Evolutionary conservation across 257 asterid species (phyloP), one percentile per base, ranked within the genome.

Genomic region (Nicotiana attenuata): DNA sequence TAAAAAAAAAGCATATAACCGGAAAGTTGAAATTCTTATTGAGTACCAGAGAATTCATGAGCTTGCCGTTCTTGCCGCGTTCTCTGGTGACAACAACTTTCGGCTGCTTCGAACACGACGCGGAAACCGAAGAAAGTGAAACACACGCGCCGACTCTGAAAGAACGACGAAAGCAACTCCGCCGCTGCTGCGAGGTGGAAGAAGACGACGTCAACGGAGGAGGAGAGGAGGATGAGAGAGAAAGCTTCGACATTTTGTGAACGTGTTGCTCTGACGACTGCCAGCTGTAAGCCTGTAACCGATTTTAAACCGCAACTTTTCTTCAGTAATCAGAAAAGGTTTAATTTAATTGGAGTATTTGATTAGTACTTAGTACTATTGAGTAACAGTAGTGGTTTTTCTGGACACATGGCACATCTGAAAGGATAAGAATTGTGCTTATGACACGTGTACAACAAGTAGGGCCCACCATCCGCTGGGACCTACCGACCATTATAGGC

Each of bases 61-160:
- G 98, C 90, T 90, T 91, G 59, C 73, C 84, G 89, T 93, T 93
- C 86, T 93, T 93, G 81, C 97, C 97, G 52, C 94, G 93, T 77
- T 93, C 98, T 86, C 98, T 85, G 57, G 98, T 93, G 45, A 93
- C 96, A 80, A 93, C 98, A 68, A 93, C 97, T 80, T 85, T 83
- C 47, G 90, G 93, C 53, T 56, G 85, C 68, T 82, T 69, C 14
- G 85, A 65, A 10, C 93, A 69, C 16, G 86, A 63, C 61, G 77
- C n/a, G 10, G 87, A 77, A 77, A 87, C 80, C 84, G 85, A 79
- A 26, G 87, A 65, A 75, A 66, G 77, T 28, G 84, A 52, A 65
- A 78, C 80, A 10, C 83, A 78, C 60, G 85, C 60, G 64, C 67
- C 59, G 73, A 65, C 73, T 28, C 60, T 24, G 8, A 55, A 80